These are phyloP conservation scores for Solanum bukasovii DNA, from an alignment of 257 asterid species.

Conservation along the genomic window DNA sequence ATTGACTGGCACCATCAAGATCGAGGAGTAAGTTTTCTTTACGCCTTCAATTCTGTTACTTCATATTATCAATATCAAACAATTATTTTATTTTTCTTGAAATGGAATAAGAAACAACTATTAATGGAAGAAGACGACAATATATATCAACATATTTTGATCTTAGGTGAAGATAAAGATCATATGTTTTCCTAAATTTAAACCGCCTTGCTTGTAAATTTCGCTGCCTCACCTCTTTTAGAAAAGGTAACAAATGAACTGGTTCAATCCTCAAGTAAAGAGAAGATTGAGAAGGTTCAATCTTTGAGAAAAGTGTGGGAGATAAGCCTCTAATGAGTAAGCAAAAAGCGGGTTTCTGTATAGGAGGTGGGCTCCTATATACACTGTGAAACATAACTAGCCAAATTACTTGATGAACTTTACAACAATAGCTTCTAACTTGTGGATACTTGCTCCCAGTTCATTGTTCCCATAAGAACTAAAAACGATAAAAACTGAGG, in stretches of 20 bases:
- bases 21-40: not conserved
- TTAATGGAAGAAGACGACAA: not conserved
- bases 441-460: not conserved
- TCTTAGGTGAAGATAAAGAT: not conserved
- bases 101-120: not conserved
- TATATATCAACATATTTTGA: not conserved
- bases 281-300: not conserved
- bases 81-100: not conserved
- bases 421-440: not conserved
- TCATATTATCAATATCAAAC: not conserved
- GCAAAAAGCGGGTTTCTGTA: not conserved
- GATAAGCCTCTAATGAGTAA: not conserved
- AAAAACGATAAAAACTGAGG: not conserved
- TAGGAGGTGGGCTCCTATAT: not conserved
- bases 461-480: not conserved
- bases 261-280: not conserved
- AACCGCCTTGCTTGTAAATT: not conserved
- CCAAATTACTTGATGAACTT: not conserved
- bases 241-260: not conserved
- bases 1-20: not conserved
- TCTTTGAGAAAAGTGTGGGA: not conserved
- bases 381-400: not conserved
- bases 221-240: not conserved
- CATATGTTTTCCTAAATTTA: not conserved
- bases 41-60: not conserved